Evolutionary conservation across 1,139 yeast species (phyloP).

Genomic region (Arxiozyma bovina): DNA sequence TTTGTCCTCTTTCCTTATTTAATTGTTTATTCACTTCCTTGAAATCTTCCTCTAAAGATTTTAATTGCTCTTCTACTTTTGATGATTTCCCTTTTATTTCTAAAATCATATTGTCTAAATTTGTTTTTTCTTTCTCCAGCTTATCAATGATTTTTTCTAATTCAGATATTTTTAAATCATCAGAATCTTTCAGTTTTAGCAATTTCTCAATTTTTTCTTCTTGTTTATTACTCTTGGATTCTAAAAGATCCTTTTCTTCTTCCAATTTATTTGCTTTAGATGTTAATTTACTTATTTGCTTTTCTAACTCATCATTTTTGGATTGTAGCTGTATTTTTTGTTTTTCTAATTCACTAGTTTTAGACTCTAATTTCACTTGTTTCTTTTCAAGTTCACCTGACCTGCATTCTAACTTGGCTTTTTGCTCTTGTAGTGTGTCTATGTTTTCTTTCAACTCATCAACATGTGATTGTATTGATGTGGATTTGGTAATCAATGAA

Average conservation of each 20-base stretch:
- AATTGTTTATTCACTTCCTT: not conserved
- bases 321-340: not conserved
- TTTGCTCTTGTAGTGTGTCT: not conserved
- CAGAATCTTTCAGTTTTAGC: not conserved
- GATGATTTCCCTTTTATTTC: not conserved
- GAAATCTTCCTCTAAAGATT: not conserved
- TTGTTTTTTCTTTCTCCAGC: conserved; percentile 2
- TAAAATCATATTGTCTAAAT: not conserved
- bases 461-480: not conserved
- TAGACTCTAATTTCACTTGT: not conserved
- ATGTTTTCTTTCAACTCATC: not conserved
- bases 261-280: not conserved
- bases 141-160: conserved; percentile 2
- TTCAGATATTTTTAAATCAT: not conserved
- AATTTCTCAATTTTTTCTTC: not conserved
- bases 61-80: not conserved
- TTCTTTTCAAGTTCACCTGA: not conserved
- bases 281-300: not conserved
- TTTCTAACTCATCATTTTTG: not conserved
- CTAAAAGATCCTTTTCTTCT: not conserved
- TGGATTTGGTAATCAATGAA: not conserved
- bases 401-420: not conserved
- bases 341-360: not conserved
- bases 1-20: not conserved
- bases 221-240: not conserved